Evolutionary conservation across 1,139 yeast species (phyloP), one percentile per base, ranked within the genome.

Genomic region (Pichia sp.): DNA sequence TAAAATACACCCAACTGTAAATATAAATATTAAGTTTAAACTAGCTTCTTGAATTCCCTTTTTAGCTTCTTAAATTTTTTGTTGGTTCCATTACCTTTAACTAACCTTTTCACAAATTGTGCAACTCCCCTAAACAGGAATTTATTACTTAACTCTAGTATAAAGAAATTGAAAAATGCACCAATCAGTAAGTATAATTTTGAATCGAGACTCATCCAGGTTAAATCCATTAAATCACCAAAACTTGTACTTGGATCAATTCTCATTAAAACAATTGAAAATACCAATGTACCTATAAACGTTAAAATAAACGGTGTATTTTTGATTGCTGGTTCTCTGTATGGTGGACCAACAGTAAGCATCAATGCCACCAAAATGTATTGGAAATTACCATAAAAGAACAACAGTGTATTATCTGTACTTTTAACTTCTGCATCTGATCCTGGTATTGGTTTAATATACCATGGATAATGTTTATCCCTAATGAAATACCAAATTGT

Each of bases 341-440:
- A 94, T n/a, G 99, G 99, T 13, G 95, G 94, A 0, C 99, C 98
- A 27, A 80, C 86, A 29, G 95, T 85, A 52, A 92, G 70, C 22
- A 89, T 79, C 32, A 88, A 70, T 0, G 97, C 96, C 49, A 83
- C 77, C 50, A 88, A 69, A 46, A 94, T 85, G 65, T 92, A 94
- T 69, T 92, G 98, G 69, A 86, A 85, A 60, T 89, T 87, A 3
- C 96, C 78, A 57, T 78, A 81, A 46, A 82, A 75, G 66, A 92
- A 92, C 50, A 92, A 69, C 0, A 85, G 80, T 0, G 97, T 87
- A 61, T 94, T 92, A 64, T 94, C 98, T 0, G 95, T 81, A 26
- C 95, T 84, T 56, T 82, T 76, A 16, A 94, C 96, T 22, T 80
- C 83, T 56, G 85, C 92, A 49, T 73, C 77, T 39, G 83, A 85